Percentiles rank a stretch among this genome's conserved stretches.
Conservation (phyloP, 352 stramenopile genomes). For the Globisporangium alternatum region DNA sequence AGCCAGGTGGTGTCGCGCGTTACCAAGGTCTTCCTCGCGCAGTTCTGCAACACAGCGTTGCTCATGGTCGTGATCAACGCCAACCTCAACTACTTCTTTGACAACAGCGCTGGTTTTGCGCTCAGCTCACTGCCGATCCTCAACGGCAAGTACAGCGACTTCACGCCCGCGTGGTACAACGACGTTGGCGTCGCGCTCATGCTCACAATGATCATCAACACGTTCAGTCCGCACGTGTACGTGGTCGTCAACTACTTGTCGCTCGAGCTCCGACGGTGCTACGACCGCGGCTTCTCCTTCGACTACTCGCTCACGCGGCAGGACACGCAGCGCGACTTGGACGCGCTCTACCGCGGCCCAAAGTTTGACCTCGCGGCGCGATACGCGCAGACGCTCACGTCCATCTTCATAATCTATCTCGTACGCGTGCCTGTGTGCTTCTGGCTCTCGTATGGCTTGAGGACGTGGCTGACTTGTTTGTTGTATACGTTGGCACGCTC, state of each 20-base stretch:
- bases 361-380: constrained; percentile 73
- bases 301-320: constrained; percentile 65
- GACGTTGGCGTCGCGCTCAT: constrained; percentile 79
- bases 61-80: constrained; percentile 80
- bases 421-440: constrained; percentile 22
- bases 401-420: constrained; percentile 80
- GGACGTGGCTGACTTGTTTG: neutral
- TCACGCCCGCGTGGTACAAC: constrained; percentile 72
- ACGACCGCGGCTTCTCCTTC: constrained; percentile 62
- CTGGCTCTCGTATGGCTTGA: neutral
- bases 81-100: constrained; percentile 69
- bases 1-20: constrained; percentile 69
- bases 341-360: constrained; percentile 69
- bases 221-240: constrained; percentile 63
- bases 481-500: neutral
- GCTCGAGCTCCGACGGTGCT: constrained; percentile 47
- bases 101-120: constrained; percentile 22
- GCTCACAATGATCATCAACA: constrained; percentile 84
- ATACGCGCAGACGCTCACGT: constrained; percentile 75
- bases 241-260: constrained; percentile 54
- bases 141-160: constrained; percentile 76
- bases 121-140: constrained; percentile 47
- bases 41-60: constrained; percentile 83
- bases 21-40: constrained; percentile 72
- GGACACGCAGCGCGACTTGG: constrained; percentile 80